Evolutionary conservation across 1,139 yeast genomes (phyloP).

Genomic region (Pichia norvegensis): DNA sequence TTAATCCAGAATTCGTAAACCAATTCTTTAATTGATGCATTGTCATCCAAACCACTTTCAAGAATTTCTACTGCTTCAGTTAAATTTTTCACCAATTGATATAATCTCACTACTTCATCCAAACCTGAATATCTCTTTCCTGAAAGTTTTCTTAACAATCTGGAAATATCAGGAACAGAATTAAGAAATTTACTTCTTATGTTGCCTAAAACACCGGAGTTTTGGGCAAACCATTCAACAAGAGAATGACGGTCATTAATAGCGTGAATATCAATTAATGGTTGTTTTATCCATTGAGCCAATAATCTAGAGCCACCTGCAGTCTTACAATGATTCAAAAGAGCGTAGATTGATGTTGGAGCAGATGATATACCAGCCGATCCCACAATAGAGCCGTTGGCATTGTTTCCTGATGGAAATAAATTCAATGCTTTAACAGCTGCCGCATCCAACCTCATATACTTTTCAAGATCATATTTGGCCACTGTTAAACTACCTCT

Average conservation of each 20-base stretch:
- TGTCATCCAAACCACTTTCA: conserved; percentile 34
- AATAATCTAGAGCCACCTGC: conserved; percentile 77
- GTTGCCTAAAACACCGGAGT: conserved; percentile 55
- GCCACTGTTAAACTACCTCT: conserved; percentile 49
- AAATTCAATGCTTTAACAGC: conserved; percentile 83
- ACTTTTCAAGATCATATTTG: conserved; percentile 63
- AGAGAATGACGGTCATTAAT: conserved; percentile 65
- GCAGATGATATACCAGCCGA: conserved; percentile 23
- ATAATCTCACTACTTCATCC: conserved; percentile 87
- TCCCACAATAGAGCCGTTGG: conserved; percentile 18
- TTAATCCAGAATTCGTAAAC: conserved; percentile 47
- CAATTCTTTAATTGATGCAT: conserved; percentile 29
- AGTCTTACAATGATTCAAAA: conserved; percentile 81
- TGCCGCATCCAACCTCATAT: conserved; percentile 84
- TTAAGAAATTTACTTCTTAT: conserved; percentile 62
- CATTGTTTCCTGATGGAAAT: conserved; percentile 47
- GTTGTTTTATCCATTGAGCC: conserved; percentile 94
- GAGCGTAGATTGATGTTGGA: conserved; percentile 65
- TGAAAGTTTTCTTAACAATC: conserved; percentile 60
- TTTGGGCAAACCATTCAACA: conserved; percentile 66
- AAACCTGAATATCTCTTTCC: conserved; percentile 33
- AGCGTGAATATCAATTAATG: conserved; percentile 54
- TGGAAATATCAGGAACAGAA: conserved; percentile 74
- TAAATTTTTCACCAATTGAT: conserved; percentile 64
- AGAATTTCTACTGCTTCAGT: conserved; percentile 60